A percentile compares a stretch with the other conserved stretches of the same genome.
Conservation (phyloP, 192 early-diverging fungal genomes). For the Entomortierella parvispora region DNA sequence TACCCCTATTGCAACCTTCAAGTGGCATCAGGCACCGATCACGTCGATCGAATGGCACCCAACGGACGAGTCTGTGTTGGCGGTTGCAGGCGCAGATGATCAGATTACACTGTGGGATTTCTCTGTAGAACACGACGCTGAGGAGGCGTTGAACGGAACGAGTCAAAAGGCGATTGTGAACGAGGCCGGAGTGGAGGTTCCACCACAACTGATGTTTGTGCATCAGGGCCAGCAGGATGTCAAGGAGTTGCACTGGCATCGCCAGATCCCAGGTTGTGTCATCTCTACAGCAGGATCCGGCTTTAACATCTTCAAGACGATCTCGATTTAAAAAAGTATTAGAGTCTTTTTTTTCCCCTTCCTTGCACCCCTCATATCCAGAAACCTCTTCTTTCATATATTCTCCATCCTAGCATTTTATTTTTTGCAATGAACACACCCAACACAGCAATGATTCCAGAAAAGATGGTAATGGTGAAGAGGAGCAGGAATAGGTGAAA, state of each 20-base stretch:
- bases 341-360: background rate
- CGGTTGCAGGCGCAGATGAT: slow-evolving; percentile 92
- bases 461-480: no score
- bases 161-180: slow-evolving; percentile 60
- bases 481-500: no score
- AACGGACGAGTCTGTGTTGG: slow-evolving; percentile 90
- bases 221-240: slow-evolving; percentile 93
- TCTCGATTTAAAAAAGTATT: slow-evolving; percentile 74
- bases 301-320: slow-evolving; percentile 99
- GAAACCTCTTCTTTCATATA: no score
- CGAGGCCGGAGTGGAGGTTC: slow-evolving; percentile 80
- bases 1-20: slow-evolving; percentile 89
- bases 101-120: slow-evolving; percentile 98
- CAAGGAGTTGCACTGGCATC: slow-evolving; percentile 98
- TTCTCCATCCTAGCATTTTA: no score
- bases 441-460: no score
- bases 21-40: slow-evolving; percentile 92
- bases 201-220: slow-evolving; percentile 94
- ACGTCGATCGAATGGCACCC: slow-evolving; percentile 99
- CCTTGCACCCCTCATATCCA: no score
- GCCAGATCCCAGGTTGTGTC: slow-evolving; percentile 91
- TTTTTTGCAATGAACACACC: no score
- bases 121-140: slow-evolving; percentile 94
- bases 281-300: slow-evolving; percentile 87
- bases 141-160: slow-evolving; percentile 75